A percentile compares a stretch with the other conserved stretches of the same genome.
Conservation (phyloP, 768 basidiomycete genomes). For the Auriscalpium vulgare region DNA sequence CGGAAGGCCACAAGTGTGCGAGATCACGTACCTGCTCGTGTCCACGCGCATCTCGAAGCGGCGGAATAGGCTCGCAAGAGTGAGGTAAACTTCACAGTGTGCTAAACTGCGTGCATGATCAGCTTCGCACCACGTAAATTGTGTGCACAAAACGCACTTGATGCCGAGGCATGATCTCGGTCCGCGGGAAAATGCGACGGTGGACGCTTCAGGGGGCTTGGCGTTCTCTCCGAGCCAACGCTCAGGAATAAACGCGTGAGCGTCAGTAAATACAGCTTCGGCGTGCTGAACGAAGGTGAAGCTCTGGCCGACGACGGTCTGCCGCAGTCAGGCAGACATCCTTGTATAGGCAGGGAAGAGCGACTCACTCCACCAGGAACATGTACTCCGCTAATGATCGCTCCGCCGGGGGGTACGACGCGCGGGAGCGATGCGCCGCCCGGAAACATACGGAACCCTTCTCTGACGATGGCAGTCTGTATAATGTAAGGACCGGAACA, state of each 20-base stretch:
- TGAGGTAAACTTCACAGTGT: background rate
- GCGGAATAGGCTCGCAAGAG: slow-evolving; percentile 1
- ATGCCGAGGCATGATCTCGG: background rate
- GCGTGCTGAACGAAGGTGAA: background rate
- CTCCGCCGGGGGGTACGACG: background rate
- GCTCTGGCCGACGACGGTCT: background rate
- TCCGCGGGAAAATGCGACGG: background rate
- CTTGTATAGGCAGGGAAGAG: background rate
- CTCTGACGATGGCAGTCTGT: slow-evolving; percentile 2
- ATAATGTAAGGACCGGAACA: no score
- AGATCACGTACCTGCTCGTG: background rate
- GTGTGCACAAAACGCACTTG: background rate
- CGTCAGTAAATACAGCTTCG: background rate
- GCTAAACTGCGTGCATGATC: background rate
- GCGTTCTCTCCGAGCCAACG: background rate
- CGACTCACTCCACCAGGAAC: background rate
- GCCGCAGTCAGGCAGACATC: background rate
- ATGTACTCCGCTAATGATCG: background rate
- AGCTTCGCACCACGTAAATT: no score
- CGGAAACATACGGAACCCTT: background rate
- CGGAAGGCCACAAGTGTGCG: no score
- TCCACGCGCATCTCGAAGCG: slow-evolving; percentile 1
- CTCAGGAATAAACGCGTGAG: background rate
- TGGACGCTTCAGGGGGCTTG: background rate
- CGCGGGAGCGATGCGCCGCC: background rate